Base-by-base conservation (phyloP, 108 stramenopile genomes). In the Stephanodiscus minutulus region DNA sequence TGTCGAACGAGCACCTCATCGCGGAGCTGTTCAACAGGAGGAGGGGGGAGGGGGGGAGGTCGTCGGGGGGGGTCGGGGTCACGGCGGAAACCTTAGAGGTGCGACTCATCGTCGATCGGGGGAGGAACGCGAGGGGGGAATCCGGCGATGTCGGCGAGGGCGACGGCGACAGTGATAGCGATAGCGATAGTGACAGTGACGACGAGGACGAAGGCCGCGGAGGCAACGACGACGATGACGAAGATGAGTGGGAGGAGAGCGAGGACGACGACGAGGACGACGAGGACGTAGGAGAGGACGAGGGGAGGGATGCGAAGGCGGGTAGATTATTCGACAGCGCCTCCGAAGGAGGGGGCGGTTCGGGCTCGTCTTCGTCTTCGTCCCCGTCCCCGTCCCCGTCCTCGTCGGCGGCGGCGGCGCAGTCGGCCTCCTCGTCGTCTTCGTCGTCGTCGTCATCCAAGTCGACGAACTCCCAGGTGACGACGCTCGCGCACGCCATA, bases 101-200 rank as follows among this genome's bases (percentile, higher is more conserved):
- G 25, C 85, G 88, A 31, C 56, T 87, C n/a, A 82, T 89, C 27
- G 65, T 87, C 12, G 86, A 89, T 59, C 48, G 66, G n/a, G 86
- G 88, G 13, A 61, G 69, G 29, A 62, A 69, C n/a, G 22, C 64
- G 12, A 74, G 74, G 8, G 53, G 47, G 18, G 25, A 36, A 1
- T 47, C 53, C 10, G 64, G 49, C 31, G 46, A 64, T 27, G 47
- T 5, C 22, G 63, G 10, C 5, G 63, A 53, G 0, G 50, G 22
- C 25, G 53, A 62, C 55, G 61, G 17, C 44, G 52, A 61, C 41
- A 33, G 53, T 24, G 29, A 25, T 64, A 27, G 50, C 17, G 17
- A 48, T 65, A 31, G 13, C 2, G 48, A 36, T 22, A 37, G 27
- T 33, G 39, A 56, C 55, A 41, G 22, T 43, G 43, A 67, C 44